Evolutionary conservation across 1,284 basidiomycete genomes (phyloP), one percentile per base, ranked within the genome.

Genomic region (Malassezia slooffiae): DNA sequence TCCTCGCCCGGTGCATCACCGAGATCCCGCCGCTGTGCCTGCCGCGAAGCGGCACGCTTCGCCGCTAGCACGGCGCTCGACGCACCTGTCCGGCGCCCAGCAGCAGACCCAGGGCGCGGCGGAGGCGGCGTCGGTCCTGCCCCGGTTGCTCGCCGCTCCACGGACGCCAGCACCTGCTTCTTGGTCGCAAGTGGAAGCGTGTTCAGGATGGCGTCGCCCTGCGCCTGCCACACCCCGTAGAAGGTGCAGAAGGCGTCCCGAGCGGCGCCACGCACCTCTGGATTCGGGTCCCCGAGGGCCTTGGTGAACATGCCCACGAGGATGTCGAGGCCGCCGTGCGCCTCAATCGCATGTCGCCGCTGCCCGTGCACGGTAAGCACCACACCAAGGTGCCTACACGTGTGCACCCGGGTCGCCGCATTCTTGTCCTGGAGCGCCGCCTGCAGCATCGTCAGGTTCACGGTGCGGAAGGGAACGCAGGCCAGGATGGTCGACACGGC

Each of bases 141-240:
- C 41, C 20, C 55, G 52, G 11, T 35, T 36, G 10, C 47, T 41
- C 8, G 46, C 34, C 3, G 52, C 3, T 78, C 73, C 0, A 85
- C 83, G 58, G 83, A 82, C 0, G 75, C 79, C 70, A 83, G 89
- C 16, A 97, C 72, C 67, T 88, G 83, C 72, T 86, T 93, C 54
- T 78, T 76, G 3, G 80, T 80, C 1, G 73, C 70, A 1, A 75
- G 56, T 62, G 96, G 90, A 42, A 96, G 72, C 2, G 74, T 65
- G 27, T 79, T 77, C 42, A 89, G 61, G 42, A 97, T 77, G 1
- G 67, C 64, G 16, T 71, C 69, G 13, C 78, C 87, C 43, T 77
- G 75, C 17, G 80, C 78, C 22, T 77, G 76, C 86, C 87, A 96
- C 8, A 85, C 71, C 4, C 70, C 69, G 39, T 87, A 75, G 58